These are phyloP conservation scores for Tetrastigma voinierianum DNA, from an alignment of 164 flowering plant genomes.

Conservation along the genomic window DNA sequence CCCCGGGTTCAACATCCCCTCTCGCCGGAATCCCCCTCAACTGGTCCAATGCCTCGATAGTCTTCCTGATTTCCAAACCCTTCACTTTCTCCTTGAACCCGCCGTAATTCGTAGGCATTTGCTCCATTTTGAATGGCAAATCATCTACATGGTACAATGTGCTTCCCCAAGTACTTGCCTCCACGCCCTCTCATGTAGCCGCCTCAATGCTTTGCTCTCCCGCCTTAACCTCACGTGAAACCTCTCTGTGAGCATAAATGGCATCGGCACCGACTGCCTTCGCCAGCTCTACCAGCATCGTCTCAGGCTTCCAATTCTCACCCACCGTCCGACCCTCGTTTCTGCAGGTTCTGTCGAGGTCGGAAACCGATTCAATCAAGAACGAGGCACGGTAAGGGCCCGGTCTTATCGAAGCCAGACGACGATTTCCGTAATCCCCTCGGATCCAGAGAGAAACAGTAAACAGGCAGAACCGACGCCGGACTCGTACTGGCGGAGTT, in stretches of 20 bases:
- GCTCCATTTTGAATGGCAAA: constrained; percentile 81
- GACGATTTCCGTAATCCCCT: constrained; percentile 79
- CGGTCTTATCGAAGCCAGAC: constrained; percentile 88
- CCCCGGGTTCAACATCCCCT: constrained; percentile 89
- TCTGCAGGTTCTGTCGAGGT: constrained; percentile 64
- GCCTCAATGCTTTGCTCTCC: constrained; percentile 84
- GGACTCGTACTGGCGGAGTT: constrained; percentile 75
- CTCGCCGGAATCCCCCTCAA: constrained; percentile 69
- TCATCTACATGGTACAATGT: constrained; percentile 90
- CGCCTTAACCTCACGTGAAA: constrained; percentile 71
- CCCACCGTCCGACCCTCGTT: constrained; percentile 91
- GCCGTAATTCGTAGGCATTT: constrained; percentile 81
- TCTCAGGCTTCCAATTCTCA: constrained; percentile 76
- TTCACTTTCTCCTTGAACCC: constrained; percentile 84
- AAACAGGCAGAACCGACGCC: constrained; percentile 78
- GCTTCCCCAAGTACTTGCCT: constrained; percentile 98
- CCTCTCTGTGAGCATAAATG: constrained; percentile 76
- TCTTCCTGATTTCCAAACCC: constrained; percentile 70
- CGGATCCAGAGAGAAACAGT: constrained; percentile 90
- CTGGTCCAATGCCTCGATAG: constrained; percentile 72
- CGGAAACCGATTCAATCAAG: constrained; percentile 72
- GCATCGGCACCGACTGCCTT: constrained; percentile 87
- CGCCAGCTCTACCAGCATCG: constrained; percentile 65
- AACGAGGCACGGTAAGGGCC: constrained; percentile 82
- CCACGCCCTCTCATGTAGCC: constrained; percentile 82